These are phyloP conservation scores for Fusarium verrucosum DNA, from an alignment of 2,329 filamentous ascomycete species.

Conservation along the genomic window DNA sequence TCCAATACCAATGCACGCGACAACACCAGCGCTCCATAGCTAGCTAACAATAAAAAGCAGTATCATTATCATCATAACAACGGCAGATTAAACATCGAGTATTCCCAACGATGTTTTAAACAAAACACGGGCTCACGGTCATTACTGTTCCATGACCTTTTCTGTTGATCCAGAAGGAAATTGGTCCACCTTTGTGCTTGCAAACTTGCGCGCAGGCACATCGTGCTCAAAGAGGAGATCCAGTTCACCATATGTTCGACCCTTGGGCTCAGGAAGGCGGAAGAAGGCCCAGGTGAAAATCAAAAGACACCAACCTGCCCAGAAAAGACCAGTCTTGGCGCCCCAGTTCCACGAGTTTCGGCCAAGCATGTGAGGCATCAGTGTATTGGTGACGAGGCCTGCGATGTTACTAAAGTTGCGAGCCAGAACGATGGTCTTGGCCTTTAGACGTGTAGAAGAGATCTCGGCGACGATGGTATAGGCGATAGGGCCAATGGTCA, in stretches of 20 bases:
- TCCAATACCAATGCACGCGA: too few species aligned
- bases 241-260: not conserved
- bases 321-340: constrained; percentile 58
- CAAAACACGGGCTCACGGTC: too few species aligned
- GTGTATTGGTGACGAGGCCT: constrained; percentile 56
- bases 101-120: too few species aligned
- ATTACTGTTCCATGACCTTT: not conserved
- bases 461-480: not conserved
- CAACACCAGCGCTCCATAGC: too few species aligned
- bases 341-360: constrained; percentile 55
- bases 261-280: not conserved
- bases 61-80: too few species aligned
- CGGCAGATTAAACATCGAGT: too few species aligned
- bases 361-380: constrained; percentile 58
- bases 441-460: not conserved
- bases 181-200: constrained; percentile 42
- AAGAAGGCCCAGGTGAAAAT: constrained; percentile 39
- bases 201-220: constrained; percentile 54
- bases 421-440: not conserved
- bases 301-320: constrained; percentile 55
- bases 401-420: constrained; percentile 58
- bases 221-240: constrained; percentile 50
- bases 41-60: too few species aligned
- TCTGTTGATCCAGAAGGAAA: not conserved
- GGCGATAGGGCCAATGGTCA: not conserved